Evolutionary conservation across 306 rosid species (phyloP), one percentile per base, ranked within the genome.

Genomic region (Rubus parviflorus): DNA sequence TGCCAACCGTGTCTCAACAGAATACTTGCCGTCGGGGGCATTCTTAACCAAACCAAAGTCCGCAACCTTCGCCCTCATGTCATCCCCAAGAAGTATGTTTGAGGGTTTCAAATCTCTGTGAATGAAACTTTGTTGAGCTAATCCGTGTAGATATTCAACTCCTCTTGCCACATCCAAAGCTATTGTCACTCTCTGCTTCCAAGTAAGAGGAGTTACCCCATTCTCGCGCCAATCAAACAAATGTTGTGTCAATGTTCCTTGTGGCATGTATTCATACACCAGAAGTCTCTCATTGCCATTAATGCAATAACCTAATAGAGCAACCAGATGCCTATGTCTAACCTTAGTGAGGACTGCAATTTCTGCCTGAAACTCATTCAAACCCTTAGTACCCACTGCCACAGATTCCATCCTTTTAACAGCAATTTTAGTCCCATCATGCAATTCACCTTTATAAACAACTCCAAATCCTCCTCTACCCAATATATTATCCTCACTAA

Each of bases 141-240:
- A 88, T 61, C 96, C 84, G 80, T 94, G 98, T 65, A 94, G 80
- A 83, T 94, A 94, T 74, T 94, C 97, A 40, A 94, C 92, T 60
- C 98, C 98, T 37, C 97, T 71, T 0, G 92, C 97, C 75, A 94
- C 98, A 86, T 94, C 98, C 85, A 94, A 89, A 60, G 98, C 98
- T 58, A 92, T 85, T 38, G 81, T 75, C 23, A 89, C 83, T 79
- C 98, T 90, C 82, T 87, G 96, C 79, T 92, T 94, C 98, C 98
- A 94, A 4, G 88, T 82, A 65, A 92, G 77, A 70, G 97, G 95
- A 75, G 90, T 38, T 53, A 66, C 83, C 0, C 89, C 89, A 15
- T 30, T 80, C 83, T 85, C 97, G 3, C 37, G 81, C 84, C 95
- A 90, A 30, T 92, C 90, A 69, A 90, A 92, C 80, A 94, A 88